A percentile compares a stretch with the other conserved stretches of the same genome.
Conservation (phyloP, 192 early-diverging fungal genomes). For the Phycomyces nitens region DNA sequence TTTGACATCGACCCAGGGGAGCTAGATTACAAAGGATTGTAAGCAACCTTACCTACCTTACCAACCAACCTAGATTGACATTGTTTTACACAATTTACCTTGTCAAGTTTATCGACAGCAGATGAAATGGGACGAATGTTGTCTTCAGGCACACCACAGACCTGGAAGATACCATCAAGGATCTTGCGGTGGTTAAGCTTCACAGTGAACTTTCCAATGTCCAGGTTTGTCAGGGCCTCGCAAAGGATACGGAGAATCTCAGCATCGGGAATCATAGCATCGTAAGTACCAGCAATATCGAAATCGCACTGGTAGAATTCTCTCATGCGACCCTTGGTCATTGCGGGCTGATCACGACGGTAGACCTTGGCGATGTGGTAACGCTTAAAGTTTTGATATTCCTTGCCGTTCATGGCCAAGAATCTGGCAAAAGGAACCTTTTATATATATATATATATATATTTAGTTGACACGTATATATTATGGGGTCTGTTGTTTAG, state of each 20-base stretch:
- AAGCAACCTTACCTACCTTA: no score
- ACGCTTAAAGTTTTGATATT: slow-evolving; percentile 84
- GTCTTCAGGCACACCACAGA: slow-evolving; percentile 87
- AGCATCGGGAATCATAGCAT: slow-evolving; percentile 93
- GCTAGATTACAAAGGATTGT: slow-evolving; percentile 26
- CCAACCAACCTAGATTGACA: no score
- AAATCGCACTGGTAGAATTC: slow-evolving; percentile 99
- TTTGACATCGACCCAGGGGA: slow-evolving; percentile 89
- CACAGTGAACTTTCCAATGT: slow-evolving; percentile 83
- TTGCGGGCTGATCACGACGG: slow-evolving; percentile 92
- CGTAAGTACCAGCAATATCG: slow-evolving; percentile 91
- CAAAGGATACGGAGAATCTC: slow-evolving; percentile 78
- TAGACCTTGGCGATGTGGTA: slow-evolving; percentile 99
- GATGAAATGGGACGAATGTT: slow-evolving; percentile 92
- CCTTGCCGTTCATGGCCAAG: slow-evolving; percentile 80
- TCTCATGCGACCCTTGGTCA: slow-evolving; percentile 95
- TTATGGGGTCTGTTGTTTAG: not conserved
- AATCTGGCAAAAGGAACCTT: slow-evolving; percentile 90
- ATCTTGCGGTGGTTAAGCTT: slow-evolving; percentile 97
- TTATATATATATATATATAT: not conserved
- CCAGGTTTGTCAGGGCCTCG: slow-evolving; percentile 75
- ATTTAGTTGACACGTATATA: no score
- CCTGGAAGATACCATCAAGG: slow-evolving; percentile 93
- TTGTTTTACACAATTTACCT: slow-evolving; percentile 54
- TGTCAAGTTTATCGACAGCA: slow-evolving; percentile 98